Evolutionary conservation across 805 yeast genomes (phyloP).

Genomic region (Metschnikowia amazonensis): DNA sequence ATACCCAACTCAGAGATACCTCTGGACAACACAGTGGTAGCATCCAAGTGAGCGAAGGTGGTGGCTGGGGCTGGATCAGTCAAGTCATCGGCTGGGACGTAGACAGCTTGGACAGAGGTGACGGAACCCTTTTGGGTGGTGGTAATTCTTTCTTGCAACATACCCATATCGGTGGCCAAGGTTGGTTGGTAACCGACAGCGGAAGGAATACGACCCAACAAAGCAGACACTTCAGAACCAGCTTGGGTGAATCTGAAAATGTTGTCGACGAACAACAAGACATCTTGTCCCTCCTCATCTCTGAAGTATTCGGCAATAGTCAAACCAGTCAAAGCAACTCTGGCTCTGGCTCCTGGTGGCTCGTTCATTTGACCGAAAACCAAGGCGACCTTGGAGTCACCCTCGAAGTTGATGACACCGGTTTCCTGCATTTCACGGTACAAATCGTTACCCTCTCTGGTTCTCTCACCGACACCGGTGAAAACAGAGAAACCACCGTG

Average conservation of each 20-base stretch:
- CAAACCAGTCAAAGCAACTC: conserved; percentile 99
- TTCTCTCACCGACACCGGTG: conserved; percentile 99
- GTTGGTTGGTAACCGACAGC: conserved; percentile 99
- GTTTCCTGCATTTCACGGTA: conserved; percentile 99
- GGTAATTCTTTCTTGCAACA: conserved; percentile 99
- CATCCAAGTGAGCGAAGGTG: conserved; percentile 99
- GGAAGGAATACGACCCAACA: conserved; percentile 99
- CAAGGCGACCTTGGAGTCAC: conserved; percentile 98
- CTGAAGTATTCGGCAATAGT: conserved; percentile 99
- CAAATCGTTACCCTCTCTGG: conserved; percentile 99
- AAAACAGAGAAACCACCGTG: conserved; percentile 99
- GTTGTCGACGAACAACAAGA: conserved; percentile 97
- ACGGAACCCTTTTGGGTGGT: conserved; percentile 99
- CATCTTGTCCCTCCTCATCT: conserved; percentile 99
- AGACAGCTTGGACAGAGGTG: conserved; percentile 99
- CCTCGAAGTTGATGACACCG: conserved; percentile 99
- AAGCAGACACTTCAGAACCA: conserved; percentile 99
- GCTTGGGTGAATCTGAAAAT: conserved; percentile 99
- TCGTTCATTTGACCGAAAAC: conserved; percentile 99
- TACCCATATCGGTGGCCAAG: conserved; percentile 99
- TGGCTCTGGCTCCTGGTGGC: conserved; percentile 99
- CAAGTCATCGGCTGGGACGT: conserved; percentile 99
- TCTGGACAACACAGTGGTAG: conserved; percentile 99
- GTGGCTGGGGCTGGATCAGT: conserved; percentile 99
- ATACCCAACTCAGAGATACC: conserved; percentile 99